Evolutionary conservation across 768 basidiomycete genomes (phyloP).

Genomic region (Termitomyces sp.): DNA sequence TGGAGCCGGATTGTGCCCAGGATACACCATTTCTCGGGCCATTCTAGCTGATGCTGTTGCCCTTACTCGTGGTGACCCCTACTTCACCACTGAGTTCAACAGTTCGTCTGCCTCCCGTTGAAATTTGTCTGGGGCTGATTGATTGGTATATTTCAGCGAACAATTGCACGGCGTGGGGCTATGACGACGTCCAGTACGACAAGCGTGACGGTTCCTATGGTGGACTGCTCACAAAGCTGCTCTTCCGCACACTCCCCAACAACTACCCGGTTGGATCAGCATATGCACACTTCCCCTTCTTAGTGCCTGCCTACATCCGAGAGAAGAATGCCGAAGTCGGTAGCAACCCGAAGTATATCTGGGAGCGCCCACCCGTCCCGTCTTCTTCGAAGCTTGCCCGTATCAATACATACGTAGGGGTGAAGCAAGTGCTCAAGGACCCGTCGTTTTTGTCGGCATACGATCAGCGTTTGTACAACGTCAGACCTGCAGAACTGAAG

Average conservation of each 20-base stretch:
- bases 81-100: conserved; percentile 72
- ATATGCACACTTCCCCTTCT: conserved; percentile 81
- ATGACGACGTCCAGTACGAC: conserved; percentile 62
- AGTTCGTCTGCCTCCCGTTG: conserved; percentile 37
- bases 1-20: conserved; percentile 76
- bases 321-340: conserved; percentile 23
- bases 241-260: conserved; percentile 67
- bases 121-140: not conserved
- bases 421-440: conserved; percentile 28
- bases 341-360: conserved; percentile 42
- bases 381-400: conserved; percentile 15
- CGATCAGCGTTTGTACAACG: conserved; percentile 24
- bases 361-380: conserved; percentile 42
- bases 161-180: conserved; percentile 80
- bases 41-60: conserved; percentile 77
- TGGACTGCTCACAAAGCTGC: conserved; percentile 66
- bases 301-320: conserved; percentile 51
- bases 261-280: conserved; percentile 60
- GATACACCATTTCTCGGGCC: conserved; percentile 81
- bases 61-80: conserved; percentile 74
- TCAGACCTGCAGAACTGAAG: conserved; percentile 21
- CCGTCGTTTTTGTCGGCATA: conserved; percentile 27
- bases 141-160: conserved; percentile 34
- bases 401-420: conserved; percentile 27
- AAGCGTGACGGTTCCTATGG: conserved; percentile 66